Evolutionary conservation across 2,329 filamentous ascomycete species (phyloP).

Genomic region (Remersonia thermophila): DNA sequence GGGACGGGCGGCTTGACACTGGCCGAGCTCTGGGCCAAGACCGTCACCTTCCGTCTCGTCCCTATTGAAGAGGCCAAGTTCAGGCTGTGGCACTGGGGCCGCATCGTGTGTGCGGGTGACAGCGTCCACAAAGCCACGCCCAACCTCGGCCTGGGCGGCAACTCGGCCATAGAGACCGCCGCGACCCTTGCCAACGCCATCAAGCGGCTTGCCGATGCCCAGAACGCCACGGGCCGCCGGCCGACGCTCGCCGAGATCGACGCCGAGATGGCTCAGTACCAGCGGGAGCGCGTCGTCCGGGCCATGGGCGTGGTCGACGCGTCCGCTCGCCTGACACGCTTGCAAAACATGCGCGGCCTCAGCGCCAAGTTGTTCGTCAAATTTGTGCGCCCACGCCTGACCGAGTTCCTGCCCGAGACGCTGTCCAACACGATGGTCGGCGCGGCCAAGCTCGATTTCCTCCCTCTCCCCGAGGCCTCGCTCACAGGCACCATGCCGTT

Average conservation of each 20-base stretch:
- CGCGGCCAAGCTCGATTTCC: slow-evolving; percentile 8
- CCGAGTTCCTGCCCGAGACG: slow-evolving; percentile 7
- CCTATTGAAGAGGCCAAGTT: slow-evolving; percentile 13
- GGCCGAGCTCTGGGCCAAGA: slow-evolving; percentile 9
- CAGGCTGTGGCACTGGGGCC: slow-evolving; percentile 12
- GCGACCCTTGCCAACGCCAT: slow-evolving; percentile 12
- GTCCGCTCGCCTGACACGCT: slow-evolving; percentile 2
- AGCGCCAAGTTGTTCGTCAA: slow-evolving; percentile 1
- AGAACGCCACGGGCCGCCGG: background rate
- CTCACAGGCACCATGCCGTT: slow-evolving; percentile 10
- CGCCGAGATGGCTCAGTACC: slow-evolving; percentile 6
- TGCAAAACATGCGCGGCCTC: slow-evolving; percentile 6
- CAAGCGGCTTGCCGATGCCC: slow-evolving; percentile 6
- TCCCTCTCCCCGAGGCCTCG: slow-evolving; percentile 10
- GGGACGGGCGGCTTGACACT: slow-evolving; percentile 3
- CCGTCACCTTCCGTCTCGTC: slow-evolving; percentile 4
- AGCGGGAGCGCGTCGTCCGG: slow-evolving; percentile 4
- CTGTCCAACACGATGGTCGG: slow-evolving; percentile 5
- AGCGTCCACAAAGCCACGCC: slow-evolving; percentile 14
- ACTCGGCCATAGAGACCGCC: slow-evolving; percentile 12
- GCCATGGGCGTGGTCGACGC: slow-evolving; percentile 2
- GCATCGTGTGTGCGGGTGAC: slow-evolving; percentile 12
- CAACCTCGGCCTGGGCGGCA: slow-evolving; percentile 12
- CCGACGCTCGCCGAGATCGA: slow-evolving; percentile 5
- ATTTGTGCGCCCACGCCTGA: slow-evolving; percentile 3